Evolutionary conservation across 2,329 filamentous ascomycete species (phyloP).

Genomic region (Parafenestella ontariensis): DNA sequence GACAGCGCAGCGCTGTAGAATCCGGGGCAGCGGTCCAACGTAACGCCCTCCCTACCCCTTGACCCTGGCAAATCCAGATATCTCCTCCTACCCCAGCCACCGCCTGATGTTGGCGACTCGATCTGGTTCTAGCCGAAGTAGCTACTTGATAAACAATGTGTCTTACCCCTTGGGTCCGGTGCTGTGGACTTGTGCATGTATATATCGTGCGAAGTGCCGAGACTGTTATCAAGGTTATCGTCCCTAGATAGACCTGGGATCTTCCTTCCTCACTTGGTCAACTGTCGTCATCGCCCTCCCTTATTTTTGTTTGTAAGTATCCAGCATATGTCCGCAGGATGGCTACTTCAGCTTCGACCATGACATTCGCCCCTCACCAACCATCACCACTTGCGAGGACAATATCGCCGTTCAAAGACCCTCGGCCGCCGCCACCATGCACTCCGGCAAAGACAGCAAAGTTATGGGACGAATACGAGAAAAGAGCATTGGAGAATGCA

Average conservation of each 20-base stretch:
- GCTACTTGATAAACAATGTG: slow-evolving; percentile 42
- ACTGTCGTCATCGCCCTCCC: slow-evolving; percentile 14
- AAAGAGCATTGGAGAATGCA: slow-evolving; percentile 39
- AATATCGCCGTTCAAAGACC: slow-evolving; percentile 36
- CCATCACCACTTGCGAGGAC: slow-evolving; percentile 32
- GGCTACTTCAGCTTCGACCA: slow-evolving; percentile 23
- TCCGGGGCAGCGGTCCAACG: slow-evolving; percentile 40
- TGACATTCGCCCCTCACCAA: slow-evolving; percentile 27
- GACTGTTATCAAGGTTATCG: slow-evolving; percentile 37
- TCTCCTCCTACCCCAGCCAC: slow-evolving; percentile 31
- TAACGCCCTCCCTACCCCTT: slow-evolving; percentile 31
- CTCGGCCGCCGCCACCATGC: slow-evolving; percentile 33
- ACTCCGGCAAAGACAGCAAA: slow-evolving; percentile 39
- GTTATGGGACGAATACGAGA: slow-evolving; percentile 47
- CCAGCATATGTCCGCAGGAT: slow-evolving; percentile 6
- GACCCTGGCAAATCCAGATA: slow-evolving; percentile 29
- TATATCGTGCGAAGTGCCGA: slow-evolving; percentile 41
- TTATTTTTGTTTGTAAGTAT: slow-evolving; percentile 2
- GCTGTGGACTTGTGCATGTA: slow-evolving; percentile 38
- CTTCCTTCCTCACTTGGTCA: slow-evolving; percentile 23
- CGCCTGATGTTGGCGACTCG: slow-evolving; percentile 20
- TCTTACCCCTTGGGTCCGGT: slow-evolving; percentile 41
- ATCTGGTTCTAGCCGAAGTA: slow-evolving; percentile 21
- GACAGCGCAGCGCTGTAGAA: slow-evolving; percentile 33
- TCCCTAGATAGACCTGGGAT: slow-evolving; percentile 18